Evolutionary conservation across 768 basidiomycete genomes (phyloP).

Genomic region (Lentinula lateritia): DNA sequence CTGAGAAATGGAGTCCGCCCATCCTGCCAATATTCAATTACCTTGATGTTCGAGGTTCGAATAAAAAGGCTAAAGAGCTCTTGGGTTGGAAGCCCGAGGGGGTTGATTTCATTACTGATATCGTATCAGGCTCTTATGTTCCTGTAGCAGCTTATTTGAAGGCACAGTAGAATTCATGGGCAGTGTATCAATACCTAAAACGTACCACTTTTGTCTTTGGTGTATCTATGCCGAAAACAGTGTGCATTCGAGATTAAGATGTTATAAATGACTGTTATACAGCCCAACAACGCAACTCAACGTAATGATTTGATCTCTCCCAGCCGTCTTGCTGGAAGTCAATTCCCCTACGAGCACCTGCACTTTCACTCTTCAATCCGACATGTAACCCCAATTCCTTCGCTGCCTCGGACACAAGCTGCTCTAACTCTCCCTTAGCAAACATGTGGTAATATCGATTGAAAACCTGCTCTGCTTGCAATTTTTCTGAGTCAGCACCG

Average conservation of each 20-base stretch:
- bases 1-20: not conserved
- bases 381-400: constrained; percentile 48
- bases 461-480: constrained; percentile 40
- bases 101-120: not conserved
- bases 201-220: no score
- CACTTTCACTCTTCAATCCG: constrained; percentile 22
- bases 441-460: constrained; percentile 98
- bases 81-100: not conserved
- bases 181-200: no score
- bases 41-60: not conserved
- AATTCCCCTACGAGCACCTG: constrained; percentile 35
- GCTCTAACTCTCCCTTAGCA: constrained; percentile 66
- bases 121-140: not conserved
- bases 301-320: constrained; percentile 88
- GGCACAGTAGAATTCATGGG: not conserved
- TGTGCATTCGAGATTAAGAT: no score
- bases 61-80: not conserved
- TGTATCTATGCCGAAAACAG: no score
- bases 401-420: constrained; percentile 61
- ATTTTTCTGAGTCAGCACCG: not conserved
- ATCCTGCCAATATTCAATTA: not conserved
- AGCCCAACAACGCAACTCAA: constrained; percentile 68
- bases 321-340: constrained; percentile 72
- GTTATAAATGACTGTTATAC: constrained; percentile 4
- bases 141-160: not conserved